Conservation (phyloP, 768 basidiomycete genomes). For the Boletus vermiculosoides region DNA sequence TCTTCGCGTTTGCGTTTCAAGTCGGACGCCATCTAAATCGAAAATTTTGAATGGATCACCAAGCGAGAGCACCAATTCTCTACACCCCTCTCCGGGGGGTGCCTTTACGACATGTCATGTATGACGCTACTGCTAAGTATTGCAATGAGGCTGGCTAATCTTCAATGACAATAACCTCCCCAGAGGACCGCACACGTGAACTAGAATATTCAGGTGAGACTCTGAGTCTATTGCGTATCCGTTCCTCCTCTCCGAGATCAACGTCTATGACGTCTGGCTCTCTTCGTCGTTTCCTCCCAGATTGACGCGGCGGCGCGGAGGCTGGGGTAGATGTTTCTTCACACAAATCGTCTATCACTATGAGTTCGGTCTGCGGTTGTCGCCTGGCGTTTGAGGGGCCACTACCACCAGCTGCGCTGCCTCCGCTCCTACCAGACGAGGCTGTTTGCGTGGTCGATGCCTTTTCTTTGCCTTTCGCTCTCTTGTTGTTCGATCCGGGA, state of each 20-base stretch:
- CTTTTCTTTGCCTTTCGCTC: slow-evolving; percentile 39
- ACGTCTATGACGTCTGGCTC: slow-evolving; percentile 29
- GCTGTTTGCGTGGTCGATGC: slow-evolving; percentile 8
- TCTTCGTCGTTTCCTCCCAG: slow-evolving; percentile 39
- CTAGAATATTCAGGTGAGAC: slow-evolving; percentile 9
- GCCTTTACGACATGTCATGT: background rate
- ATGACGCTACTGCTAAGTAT: background rate
- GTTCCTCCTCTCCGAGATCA: slow-evolving; percentile 31
- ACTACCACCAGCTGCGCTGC: slow-evolving; percentile 6
- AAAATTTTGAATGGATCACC: background rate
- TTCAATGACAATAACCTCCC: slow-evolving; percentile 48
- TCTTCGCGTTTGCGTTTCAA: slow-evolving; percentile 30
- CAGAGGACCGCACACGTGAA: slow-evolving; percentile 21
- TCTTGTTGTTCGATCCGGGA: slow-evolving; percentile 13
- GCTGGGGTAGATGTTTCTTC: slow-evolving; percentile 21
- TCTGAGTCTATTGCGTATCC: slow-evolving; percentile 21
- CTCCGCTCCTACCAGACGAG: slow-evolving; percentile 6
- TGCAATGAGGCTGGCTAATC: slow-evolving; percentile 24
- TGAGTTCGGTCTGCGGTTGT: slow-evolving; percentile 17
- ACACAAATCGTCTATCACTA: slow-evolving; percentile 34
- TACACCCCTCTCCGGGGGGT: slow-evolving; percentile 16
- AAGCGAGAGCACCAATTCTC: background rate
- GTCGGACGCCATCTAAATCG: slow-evolving; percentile 20
- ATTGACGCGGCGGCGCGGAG: background rate
- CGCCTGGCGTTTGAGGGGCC: slow-evolving; percentile 15